Conservation (phyloP, 2,329 filamentous ascomycete species). For the Aspergillus novofumigatus region DNA sequence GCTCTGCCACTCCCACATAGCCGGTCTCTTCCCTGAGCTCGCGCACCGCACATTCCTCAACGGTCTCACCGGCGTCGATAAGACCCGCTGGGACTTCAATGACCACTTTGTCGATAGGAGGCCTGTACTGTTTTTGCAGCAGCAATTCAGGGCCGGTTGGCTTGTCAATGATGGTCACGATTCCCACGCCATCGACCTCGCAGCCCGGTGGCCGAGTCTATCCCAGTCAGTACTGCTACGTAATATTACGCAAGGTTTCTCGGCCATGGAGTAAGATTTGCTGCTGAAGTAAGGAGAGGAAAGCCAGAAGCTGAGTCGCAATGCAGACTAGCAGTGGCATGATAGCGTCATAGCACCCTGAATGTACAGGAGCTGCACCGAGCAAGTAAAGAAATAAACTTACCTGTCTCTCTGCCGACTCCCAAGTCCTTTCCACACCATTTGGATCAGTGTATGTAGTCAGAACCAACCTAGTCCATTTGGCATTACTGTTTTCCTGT, state of each 20-base stretch:
- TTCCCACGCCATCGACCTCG: slow-evolving; percentile 54
- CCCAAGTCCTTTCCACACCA: slow-evolving; percentile 42
- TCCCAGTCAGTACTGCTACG: neutral
- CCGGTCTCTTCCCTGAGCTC: slow-evolving; percentile 62
- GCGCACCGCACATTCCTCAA: slow-evolving; percentile 53
- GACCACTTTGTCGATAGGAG: slow-evolving; percentile 54
- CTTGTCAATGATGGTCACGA: slow-evolving; percentile 56
- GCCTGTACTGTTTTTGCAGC: slow-evolving; percentile 58
- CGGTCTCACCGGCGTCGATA: slow-evolving; percentile 55
- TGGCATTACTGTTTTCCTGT: slow-evolving; percentile 37
- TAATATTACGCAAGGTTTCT: neutral
- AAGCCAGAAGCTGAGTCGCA: neutral
- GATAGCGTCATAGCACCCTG: no score
- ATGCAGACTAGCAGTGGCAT: neutral
- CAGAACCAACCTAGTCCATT: slow-evolving; percentile 42
- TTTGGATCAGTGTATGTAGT: slow-evolving; percentile 41
- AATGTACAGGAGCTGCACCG: neutral
- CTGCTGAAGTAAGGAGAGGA: neutral
- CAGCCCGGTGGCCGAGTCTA: slow-evolving; percentile 49
- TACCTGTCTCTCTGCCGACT: slow-evolving; percentile 43
- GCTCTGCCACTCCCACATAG: slow-evolving; percentile 50
- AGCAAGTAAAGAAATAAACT: slow-evolving; percentile 3
- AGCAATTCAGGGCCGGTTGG: slow-evolving; percentile 48
- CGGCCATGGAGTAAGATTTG: neutral
- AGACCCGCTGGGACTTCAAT: slow-evolving; percentile 60